These are phyloP conservation scores for Baudoinia panamericana DNA, from an alignment of 495 filamentous ascomycete genomes.

Conservation along the genomic window DNA sequence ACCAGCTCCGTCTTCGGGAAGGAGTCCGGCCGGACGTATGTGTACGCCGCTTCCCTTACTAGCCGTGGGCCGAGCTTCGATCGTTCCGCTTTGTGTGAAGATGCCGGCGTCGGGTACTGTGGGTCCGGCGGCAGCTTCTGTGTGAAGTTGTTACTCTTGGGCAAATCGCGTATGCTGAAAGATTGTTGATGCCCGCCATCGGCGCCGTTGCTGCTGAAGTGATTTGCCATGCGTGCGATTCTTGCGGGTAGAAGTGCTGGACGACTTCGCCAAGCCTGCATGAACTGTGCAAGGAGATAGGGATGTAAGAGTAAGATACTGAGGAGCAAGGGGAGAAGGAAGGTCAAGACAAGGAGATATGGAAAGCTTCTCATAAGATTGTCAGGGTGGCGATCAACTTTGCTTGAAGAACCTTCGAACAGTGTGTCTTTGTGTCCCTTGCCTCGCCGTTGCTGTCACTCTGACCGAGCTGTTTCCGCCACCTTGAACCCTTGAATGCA, in stretches of 20 bases:
- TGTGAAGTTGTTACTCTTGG: constrained; percentile 79
- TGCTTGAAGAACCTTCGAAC: too few relatives aligned
- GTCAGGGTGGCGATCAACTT: too few relatives aligned
- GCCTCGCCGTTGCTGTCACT: too few relatives aligned
- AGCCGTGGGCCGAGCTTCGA: constrained; percentile 63
- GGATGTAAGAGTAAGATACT: too few relatives aligned
- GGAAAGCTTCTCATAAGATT: too few relatives aligned
- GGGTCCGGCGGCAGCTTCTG: constrained; percentile 64
- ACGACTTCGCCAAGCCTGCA: too few relatives aligned
- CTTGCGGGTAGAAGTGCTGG: constrained; percentile 19
- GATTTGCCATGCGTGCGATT: constrained; percentile 41
- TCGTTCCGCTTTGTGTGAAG: constrained; percentile 67
- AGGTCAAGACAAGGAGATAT: not conserved
- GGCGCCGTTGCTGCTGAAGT: constrained; percentile 20
- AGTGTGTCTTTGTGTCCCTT: too few relatives aligned
- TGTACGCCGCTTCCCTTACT: constrained; percentile 78
- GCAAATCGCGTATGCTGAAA: constrained; percentile 41
- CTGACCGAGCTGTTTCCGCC: too few relatives aligned
- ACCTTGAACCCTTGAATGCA: too few relatives aligned
- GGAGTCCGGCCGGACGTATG: constrained; percentile 71
- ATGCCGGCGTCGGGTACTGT: constrained; percentile 62
- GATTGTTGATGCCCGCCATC: constrained; percentile 1
- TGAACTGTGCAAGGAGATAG: too few relatives aligned
- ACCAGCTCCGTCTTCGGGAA: constrained; percentile 62
- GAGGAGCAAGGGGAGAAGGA: not conserved